These are phyloP conservation scores for Tephrocybe sp. DNA, from an alignment of 768 basidiomycete species.

Conservation along the genomic window DNA sequence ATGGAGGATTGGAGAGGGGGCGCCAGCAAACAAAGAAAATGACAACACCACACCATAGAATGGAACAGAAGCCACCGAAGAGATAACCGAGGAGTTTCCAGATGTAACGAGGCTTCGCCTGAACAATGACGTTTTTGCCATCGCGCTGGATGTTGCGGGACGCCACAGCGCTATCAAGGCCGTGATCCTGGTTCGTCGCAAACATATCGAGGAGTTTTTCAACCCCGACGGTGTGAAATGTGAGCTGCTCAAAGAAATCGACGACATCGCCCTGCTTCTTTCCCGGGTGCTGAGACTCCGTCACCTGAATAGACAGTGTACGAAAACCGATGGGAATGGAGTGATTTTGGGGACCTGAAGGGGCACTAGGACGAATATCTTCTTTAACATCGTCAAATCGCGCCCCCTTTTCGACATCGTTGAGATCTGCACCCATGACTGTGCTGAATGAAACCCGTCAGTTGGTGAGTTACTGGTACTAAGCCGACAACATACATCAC, in stretches of 20 bases:
- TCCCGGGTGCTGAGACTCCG: background rate
- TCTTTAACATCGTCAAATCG: too few species aligned
- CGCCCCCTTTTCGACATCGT: too few species aligned
- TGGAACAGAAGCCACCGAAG: constrained; percentile 10
- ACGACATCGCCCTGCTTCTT: background rate
- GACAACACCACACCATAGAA: constrained; percentile 8
- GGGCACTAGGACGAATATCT: too few species aligned
- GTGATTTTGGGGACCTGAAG: background rate
- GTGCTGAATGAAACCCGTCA: too few species aligned
- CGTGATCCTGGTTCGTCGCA: background rate
- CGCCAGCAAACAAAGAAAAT: constrained; percentile 10
- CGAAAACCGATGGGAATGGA: constrained; percentile 8
- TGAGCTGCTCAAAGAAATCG: constrained; percentile 4
- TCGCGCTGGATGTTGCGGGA: constrained; percentile 4
- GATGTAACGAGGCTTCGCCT: background rate
- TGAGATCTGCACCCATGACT: too few species aligned
- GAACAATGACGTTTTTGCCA: constrained; percentile 8
- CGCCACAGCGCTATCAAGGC: constrained; percentile 4
- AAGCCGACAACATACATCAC: too few species aligned
- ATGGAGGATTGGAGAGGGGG: constrained; percentile 2
- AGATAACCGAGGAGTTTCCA: constrained; percentile 3
- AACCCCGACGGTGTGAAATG: constrained; percentile 1
- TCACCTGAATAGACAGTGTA: constrained; percentile 10
- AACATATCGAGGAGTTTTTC: constrained; percentile 1
- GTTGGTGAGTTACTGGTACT: too few species aligned